phyloP scores from a whole-genome alignment of 2,329 filamentous ascomycete genomes.

The Paraconiothyrium sp. region DNA sequence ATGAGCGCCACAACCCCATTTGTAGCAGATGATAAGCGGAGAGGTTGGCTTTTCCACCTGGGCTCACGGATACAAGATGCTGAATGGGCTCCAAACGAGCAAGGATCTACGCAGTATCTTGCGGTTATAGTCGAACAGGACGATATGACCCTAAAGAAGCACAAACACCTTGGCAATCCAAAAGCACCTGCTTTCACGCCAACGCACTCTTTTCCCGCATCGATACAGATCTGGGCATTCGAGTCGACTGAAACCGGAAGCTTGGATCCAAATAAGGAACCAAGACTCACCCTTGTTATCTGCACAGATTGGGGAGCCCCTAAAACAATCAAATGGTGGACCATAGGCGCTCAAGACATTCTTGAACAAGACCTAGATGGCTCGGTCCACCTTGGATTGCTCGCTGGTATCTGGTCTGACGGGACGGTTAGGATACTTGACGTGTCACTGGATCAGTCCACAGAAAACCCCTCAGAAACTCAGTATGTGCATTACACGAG shows the following conservation, averaged over 20 bases:
- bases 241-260: slow-evolving; percentile 49
- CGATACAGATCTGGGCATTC: slow-evolving; percentile 69
- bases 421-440: slow-evolving; percentile 65
- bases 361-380: slow-evolving; percentile 38
- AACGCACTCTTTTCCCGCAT: slow-evolving; percentile 58
- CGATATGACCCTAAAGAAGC: slow-evolving; percentile 23
- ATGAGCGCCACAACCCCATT: slow-evolving; percentile 57
- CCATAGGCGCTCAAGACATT: slow-evolving; percentile 47
- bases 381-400: slow-evolving; percentile 57
- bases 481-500: slow-evolving; percentile 54
- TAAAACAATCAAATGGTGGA: slow-evolving; percentile 66
- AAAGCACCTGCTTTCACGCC: slow-evolving; percentile 61
- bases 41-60: slow-evolving; percentile 66
- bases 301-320: slow-evolving; percentile 67
- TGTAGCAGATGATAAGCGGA: slow-evolving; percentile 37
- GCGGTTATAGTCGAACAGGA: slow-evolving; percentile 56
- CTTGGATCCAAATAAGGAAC: slow-evolving; percentile 56
- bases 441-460: slow-evolving; percentile 44
- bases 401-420: slow-evolving; percentile 68
- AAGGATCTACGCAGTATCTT: slow-evolving; percentile 64
- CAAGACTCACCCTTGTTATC: slow-evolving; percentile 60
- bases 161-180: slow-evolving; percentile 42
- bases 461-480: slow-evolving; percentile 16
- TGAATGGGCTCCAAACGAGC: slow-evolving; percentile 55
- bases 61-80: slow-evolving; percentile 63